Conservation (phyloP, 1,139 yeast genomes). For the Candida pseudoviswanathii region DNA sequence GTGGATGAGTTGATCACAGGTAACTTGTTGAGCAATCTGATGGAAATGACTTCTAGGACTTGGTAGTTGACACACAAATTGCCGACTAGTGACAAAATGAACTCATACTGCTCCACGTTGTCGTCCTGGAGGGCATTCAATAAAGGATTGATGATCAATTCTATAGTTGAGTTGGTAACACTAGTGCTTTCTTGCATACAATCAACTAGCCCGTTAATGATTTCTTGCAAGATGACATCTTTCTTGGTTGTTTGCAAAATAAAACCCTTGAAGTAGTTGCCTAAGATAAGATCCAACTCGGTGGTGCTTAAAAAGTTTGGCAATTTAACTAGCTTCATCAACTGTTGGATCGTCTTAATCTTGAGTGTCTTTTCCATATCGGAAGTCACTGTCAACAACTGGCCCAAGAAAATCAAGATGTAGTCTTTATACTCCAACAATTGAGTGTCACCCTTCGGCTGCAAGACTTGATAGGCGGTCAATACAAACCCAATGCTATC, state of each 20-base stretch:
- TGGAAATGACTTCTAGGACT: constrained; percentile 50
- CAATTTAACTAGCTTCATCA: constrained; percentile 51
- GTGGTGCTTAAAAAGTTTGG: constrained; percentile 47
- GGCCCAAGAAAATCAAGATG: constrained; percentile 64
- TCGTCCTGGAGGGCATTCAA: constrained; percentile 59
- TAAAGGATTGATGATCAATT: constrained; percentile 57
- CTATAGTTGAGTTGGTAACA: constrained; percentile 16
- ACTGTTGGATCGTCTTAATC: constrained; percentile 64
- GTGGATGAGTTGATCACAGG: constrained; percentile 18
- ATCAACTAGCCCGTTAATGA: constrained; percentile 54
- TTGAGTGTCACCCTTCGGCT: constrained; percentile 14
- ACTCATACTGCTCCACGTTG: constrained; percentile 31
- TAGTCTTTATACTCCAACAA: constrained; percentile 56
- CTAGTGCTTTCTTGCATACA: constrained; percentile 32
- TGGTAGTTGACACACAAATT: constrained; percentile 47
- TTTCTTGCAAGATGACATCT: constrained; percentile 35
- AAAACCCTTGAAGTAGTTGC: constrained; percentile 56
- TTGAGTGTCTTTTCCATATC: constrained; percentile 68
- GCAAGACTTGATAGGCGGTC: constrained; percentile 32
- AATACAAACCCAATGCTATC: constrained; percentile 60
- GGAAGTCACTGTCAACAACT: constrained; percentile 67
- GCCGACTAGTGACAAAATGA: constrained; percentile 47
- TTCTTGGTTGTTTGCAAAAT: constrained; percentile 47
- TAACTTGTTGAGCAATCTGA: constrained; percentile 52
- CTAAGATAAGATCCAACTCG: constrained; percentile 65